phyloP scores from a whole-genome alignment of 2,329 filamentous ascomycete genomes.

The Botryosphaeria dothidea region DNA sequence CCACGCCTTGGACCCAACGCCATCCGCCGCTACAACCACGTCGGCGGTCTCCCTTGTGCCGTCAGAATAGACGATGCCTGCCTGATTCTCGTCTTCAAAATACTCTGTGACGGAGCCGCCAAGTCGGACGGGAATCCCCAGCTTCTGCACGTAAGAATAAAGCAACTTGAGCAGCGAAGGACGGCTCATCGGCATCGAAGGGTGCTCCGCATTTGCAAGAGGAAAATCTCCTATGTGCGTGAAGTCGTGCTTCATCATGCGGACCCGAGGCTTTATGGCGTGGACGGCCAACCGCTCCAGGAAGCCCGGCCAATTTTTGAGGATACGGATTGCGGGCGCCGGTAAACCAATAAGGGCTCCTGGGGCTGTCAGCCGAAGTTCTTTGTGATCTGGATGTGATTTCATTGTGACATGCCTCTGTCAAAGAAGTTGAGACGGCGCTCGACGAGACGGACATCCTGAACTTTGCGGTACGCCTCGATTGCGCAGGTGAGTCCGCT shows the following conservation, averaged over 20 bases:
- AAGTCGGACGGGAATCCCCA: background rate
- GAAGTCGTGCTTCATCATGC: background rate
- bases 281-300: background rate
- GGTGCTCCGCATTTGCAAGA: background rate
- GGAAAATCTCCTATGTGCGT: background rate
- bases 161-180: background rate
- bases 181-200: background rate
- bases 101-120: background rate
- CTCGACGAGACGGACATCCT: constrained; percentile 27
- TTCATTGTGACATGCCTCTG: too few species aligned
- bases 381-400: too few species aligned
- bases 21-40: background rate
- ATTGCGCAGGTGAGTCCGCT: constrained; percentile 24
- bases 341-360: background rate
- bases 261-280: background rate
- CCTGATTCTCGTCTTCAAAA: background rate
- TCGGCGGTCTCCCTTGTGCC: background rate
- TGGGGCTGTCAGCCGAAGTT: background rate
- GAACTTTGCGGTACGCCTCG: constrained; percentile 21
- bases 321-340: too few species aligned
- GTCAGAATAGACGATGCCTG: background rate
- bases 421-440: rapidly evolving
- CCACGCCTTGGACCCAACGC: background rate
- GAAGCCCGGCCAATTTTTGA: background rate
- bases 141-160: background rate